phyloP scores from a whole-genome alignment of 2,329 filamentous ascomycete genomes.

The Cytospora leucostoma region DNA sequence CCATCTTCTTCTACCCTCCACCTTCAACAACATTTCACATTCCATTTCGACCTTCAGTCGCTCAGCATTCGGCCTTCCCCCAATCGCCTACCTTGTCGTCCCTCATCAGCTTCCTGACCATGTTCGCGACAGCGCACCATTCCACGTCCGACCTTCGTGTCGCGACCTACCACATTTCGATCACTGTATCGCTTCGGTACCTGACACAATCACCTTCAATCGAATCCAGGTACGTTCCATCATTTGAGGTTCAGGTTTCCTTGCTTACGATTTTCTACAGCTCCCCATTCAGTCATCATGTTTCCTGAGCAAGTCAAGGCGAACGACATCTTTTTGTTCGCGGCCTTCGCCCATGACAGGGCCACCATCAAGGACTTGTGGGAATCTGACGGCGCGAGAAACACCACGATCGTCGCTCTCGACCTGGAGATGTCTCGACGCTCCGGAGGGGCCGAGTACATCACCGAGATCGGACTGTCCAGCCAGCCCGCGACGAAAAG shows the following conservation, averaged over 20 bases:
- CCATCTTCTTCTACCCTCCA: background rate
- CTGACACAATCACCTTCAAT: background rate
- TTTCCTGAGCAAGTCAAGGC: background rate
- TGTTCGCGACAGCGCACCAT: background rate
- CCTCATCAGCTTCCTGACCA: background rate
- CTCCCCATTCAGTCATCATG: background rate
- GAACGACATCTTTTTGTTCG: background rate
- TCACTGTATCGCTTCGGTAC: background rate
- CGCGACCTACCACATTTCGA: background rate
- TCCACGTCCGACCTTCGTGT: too few relatives aligned
- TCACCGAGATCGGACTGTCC: background rate
- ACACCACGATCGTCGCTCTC: background rate
- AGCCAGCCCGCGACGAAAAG: background rate
- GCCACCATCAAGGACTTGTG: background rate
- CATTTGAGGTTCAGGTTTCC: background rate
- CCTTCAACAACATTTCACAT: too few relatives aligned
- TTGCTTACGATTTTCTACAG: background rate
- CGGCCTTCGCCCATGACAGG: background rate
- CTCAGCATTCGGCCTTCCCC: too few relatives aligned
- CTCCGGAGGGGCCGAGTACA: background rate
- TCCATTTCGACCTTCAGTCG: too few relatives aligned
- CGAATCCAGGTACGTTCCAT: background rate
- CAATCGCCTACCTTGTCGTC: too few relatives aligned
- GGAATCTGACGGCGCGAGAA: background rate
- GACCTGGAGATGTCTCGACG: background rate